phyloP scores from a whole-genome alignment of 331 rosid species.

The Acacia pycnantha region DNA sequence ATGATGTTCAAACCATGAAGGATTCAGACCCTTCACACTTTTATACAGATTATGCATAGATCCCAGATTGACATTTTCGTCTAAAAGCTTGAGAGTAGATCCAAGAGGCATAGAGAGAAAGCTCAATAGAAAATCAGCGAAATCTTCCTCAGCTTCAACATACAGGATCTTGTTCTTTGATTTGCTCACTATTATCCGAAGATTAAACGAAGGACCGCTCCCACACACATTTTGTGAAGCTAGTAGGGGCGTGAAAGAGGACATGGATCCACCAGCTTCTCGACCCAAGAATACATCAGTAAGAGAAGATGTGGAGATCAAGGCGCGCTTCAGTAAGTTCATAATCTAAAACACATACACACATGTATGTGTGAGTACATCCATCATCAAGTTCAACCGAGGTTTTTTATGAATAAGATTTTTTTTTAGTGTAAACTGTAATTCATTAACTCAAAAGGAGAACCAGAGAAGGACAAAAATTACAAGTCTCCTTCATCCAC shows the following conservation, averaged over 20 bases:
- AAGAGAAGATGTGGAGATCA: background rate
- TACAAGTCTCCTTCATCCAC: too few relatives aligned
- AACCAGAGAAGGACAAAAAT: too few relatives aligned
- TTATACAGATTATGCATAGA: background rate
- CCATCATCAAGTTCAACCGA: background rate
- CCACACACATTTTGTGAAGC: background rate
- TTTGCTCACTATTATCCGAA: background rate
- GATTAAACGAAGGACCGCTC: too few relatives aligned
- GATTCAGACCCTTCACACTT: too few relatives aligned
- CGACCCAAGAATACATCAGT: background rate
- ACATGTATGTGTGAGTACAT: background rate
- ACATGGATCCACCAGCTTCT: background rate
- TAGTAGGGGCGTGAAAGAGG: background rate
- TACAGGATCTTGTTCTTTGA: background rate
- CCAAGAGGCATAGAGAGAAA: constrained; percentile 11
- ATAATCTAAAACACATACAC: background rate
- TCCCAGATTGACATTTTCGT: background rate
- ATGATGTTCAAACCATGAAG: too few relatives aligned
- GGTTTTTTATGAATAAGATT: background rate
- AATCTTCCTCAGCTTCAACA: background rate
- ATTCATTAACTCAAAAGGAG: too few relatives aligned
- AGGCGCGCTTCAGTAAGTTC: background rate
- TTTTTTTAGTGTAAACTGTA: too few relatives aligned
- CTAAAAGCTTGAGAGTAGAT: background rate
- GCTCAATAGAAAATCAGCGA: background rate